These are phyloP conservation scores for Pholiota adiposa DNA, from an alignment of 1,284 basidiomycete species.

Conservation along the genomic window DNA sequence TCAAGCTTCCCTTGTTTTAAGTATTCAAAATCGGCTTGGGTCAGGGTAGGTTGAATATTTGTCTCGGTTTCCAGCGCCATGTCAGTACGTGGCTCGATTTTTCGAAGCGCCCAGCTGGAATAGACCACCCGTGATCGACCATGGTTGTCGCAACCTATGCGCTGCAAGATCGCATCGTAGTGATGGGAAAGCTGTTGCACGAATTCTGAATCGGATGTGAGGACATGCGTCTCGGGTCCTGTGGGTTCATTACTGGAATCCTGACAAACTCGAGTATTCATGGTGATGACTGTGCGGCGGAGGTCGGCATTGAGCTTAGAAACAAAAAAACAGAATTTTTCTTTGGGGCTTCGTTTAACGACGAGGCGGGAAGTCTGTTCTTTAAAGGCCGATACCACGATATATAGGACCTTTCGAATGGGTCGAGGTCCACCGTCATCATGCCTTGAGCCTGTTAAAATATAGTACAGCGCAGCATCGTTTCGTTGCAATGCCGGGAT, in stretches of 20 bases:
- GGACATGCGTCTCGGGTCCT: slow-evolving; percentile 5
- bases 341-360: background rate
- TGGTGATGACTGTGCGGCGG: slow-evolving; percentile 1
- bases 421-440: background rate
- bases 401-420: slow-evolving; percentile 9
- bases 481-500: slow-evolving; percentile 3
- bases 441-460: background rate
- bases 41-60: background rate
- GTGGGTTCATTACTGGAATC: background rate
- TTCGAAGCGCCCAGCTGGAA: background rate
- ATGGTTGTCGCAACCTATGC: background rate
- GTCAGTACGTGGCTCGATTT: background rate
- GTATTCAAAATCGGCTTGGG: background rate
- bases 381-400: slow-evolving; percentile 10
- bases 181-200: slow-evolving; percentile 7
- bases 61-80: background rate
- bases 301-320: background rate
- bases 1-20: background rate
- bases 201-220: slow-evolving; percentile 9
- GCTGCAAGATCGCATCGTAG: slow-evolving; percentile 5
- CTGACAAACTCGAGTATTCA: background rate
- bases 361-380: slow-evolving; percentile 12
- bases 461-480: slow-evolving; percentile 11
- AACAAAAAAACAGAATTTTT: slow-evolving; percentile 4
- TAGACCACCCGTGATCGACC: background rate